These are phyloP conservation scores for Dimargaris cristalligena DNA, from an alignment of 192 early-diverging fungal species.

Conservation along the genomic window DNA sequence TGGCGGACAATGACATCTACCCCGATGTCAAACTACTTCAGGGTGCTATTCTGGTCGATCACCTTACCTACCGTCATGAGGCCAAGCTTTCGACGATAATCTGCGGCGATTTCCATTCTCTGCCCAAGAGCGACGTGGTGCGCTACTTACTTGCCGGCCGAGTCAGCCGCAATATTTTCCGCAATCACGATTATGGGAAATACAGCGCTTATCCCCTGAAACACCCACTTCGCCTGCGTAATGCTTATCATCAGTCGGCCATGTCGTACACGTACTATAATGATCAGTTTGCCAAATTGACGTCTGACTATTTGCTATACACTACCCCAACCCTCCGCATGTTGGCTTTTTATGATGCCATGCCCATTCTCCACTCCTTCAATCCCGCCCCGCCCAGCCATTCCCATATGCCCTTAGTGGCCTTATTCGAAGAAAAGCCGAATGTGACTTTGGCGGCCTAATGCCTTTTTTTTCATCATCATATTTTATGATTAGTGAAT, in stretches of 20 bases:
- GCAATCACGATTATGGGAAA: slow-evolving; percentile 3
- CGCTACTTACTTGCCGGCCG: slow-evolving; percentile 10
- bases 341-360: slow-evolving; percentile 10
- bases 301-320: slow-evolving; percentile 2
- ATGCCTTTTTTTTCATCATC: background rate
- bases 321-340: slow-evolving; percentile 10
- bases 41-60: slow-evolving; percentile 8
- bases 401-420: slow-evolving; percentile 7
- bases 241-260: slow-evolving; percentile 10
- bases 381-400: background rate
- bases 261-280: background rate
- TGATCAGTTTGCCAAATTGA: too few relatives aligned
- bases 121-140: slow-evolving; percentile 10
- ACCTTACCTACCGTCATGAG: slow-evolving; percentile 8
- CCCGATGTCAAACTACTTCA: slow-evolving; percentile 2
- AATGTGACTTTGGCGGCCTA: background rate
- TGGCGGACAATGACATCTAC: background rate
- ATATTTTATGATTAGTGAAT: too few relatives aligned
- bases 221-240: slow-evolving; percentile 7
- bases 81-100: slow-evolving; percentile 7
- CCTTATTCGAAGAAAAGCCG: slow-evolving; percentile 10
- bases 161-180: slow-evolving; percentile 7
- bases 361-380: background rate
- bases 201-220: slow-evolving; percentile 10
- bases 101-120: slow-evolving; percentile 3